A percentile compares a stretch with the other conserved stretches of the same genome.
Evolutionary conservation across 345 rosid species (phyloP).

Genomic region (Rhizophora apiculata): DNA sequence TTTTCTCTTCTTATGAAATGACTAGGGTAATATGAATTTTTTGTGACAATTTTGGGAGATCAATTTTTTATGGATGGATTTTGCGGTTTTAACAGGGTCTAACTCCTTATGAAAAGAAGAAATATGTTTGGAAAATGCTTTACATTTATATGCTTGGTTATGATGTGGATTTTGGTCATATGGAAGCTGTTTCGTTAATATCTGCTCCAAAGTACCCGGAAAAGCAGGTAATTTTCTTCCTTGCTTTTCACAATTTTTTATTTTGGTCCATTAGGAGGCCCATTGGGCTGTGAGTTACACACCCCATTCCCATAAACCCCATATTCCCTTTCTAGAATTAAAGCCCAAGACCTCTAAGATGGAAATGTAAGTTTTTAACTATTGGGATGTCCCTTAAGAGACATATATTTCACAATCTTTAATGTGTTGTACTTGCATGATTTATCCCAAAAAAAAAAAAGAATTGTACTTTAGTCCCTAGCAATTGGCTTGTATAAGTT

Average conservation of each 20-base stretch:
- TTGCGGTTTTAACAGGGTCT: conserved; percentile 56
- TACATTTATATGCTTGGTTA: conserved; percentile 95
- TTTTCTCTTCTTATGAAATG: too few species aligned
- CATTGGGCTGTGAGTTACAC: too few species aligned
- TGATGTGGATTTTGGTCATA: conserved; percentile 99
- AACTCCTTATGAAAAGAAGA: conserved; percentile 96
- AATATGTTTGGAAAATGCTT: conserved; percentile 99
- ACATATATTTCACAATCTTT: not conserved
- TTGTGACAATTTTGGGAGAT: too few species aligned
- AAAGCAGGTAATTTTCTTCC: conserved; percentile 63
- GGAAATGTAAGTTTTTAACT: too few species aligned
- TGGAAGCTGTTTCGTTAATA: conserved; percentile 99
- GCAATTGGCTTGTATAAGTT: not conserved
- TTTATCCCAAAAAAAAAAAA: too few species aligned
- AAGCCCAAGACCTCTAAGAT: too few species aligned
- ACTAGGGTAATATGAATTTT: too few species aligned
- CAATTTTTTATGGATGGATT: conserved; percentile 14
- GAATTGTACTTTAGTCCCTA: not conserved
- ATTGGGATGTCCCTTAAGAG: too few species aligned
- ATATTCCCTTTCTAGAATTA: too few species aligned
- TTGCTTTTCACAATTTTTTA: not conserved
- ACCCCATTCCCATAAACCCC: too few species aligned
- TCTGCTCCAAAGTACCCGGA: conserved; percentile 99
- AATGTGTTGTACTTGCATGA: not conserved
- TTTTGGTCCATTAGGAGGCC: too few species aligned